Evolutionary conservation across 306 rosid genomes (phyloP).

Genomic region (Lathyrus aphaca): DNA sequence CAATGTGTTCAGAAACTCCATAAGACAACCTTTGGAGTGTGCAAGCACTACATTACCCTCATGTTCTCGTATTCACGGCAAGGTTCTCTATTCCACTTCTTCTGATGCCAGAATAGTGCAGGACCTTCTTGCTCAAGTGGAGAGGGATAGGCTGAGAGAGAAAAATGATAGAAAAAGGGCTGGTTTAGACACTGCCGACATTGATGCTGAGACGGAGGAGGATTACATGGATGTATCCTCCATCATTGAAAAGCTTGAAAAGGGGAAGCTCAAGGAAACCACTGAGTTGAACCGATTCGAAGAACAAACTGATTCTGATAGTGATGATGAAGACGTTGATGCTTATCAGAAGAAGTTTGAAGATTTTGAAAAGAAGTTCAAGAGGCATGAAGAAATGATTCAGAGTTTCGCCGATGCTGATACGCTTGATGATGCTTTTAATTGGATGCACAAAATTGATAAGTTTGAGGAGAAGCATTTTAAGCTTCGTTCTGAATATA

Average conservation of each 20-base stretch:
- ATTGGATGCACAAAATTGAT: slow-evolving; percentile 79
- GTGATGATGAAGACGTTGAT: slow-evolving; percentile 67
- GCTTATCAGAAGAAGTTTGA: slow-evolving; percentile 45
- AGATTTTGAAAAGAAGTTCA: slow-evolving; percentile 65
- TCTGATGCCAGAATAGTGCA: slow-evolving; percentile 41
- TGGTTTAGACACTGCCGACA: slow-evolving; percentile 67
- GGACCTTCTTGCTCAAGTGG: slow-evolving; percentile 65
- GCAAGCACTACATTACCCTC: slow-evolving; percentile 1
- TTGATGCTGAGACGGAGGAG: slow-evolving; percentile 59
- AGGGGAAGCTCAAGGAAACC: slow-evolving; percentile 49
- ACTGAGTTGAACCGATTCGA: slow-evolving; percentile 48
- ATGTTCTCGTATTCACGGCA: slow-evolving; percentile 23
- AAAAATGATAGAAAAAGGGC: slow-evolving; percentile 56
- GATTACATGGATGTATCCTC: slow-evolving; percentile 74
- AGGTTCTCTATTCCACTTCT: slow-evolving; percentile 48
- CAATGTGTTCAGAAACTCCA: slow-evolving; percentile 43
- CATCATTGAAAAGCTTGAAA: slow-evolving; percentile 68
- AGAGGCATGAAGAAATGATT: slow-evolving; percentile 67
- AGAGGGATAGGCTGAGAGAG: slow-evolving; percentile 67
- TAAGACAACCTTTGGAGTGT: slow-evolving; percentile 25
- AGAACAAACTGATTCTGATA: slow-evolving; percentile 83
- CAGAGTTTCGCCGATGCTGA: slow-evolving; percentile 57
- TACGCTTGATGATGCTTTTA: slow-evolving; percentile 78
- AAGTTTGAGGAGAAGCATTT: slow-evolving; percentile 84
- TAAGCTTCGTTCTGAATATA: slow-evolving; percentile 65